These are phyloP conservation scores for Ophiocordyceps camponoti-rufipedis DNA, from an alignment of 2,329 filamentous ascomycete genomes.

Conservation along the genomic window DNA sequence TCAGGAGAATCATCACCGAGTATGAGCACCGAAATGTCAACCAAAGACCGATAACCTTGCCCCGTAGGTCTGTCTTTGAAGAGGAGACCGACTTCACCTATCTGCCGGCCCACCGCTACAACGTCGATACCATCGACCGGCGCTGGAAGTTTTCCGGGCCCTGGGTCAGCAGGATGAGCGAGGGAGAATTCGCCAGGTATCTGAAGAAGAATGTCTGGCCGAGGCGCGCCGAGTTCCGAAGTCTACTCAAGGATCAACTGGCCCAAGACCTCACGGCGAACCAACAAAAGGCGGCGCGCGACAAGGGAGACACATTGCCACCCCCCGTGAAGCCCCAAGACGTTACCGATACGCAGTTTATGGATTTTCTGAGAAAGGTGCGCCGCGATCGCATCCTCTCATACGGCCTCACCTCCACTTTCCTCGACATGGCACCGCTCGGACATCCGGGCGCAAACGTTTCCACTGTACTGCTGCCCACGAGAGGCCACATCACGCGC, in stretches of 20 bases:
- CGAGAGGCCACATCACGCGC: slow-evolving; percentile 4
- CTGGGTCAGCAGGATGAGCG: slow-evolving; percentile 44
- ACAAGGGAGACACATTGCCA: slow-evolving; percentile 15
- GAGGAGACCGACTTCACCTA: slow-evolving; percentile 35
- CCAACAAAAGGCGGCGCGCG: slow-evolving; percentile 18
- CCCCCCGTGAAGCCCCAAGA: slow-evolving; percentile 11
- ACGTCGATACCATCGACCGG: slow-evolving; percentile 14
- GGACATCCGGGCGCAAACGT: slow-evolving; percentile 7
- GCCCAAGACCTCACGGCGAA: slow-evolving; percentile 25
- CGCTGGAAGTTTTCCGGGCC: slow-evolving; percentile 52
- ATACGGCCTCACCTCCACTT: slow-evolving; percentile 36
- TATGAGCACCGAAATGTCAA: not conserved
- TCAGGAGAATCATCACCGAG: slow-evolving; percentile 7
- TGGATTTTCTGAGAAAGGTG: slow-evolving; percentile 31
- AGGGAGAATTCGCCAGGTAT: slow-evolving; percentile 40
- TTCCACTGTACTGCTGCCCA: not conserved
- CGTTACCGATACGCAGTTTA: slow-evolving; percentile 32
- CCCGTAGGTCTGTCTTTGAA: not conserved
- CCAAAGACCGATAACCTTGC: not conserved
- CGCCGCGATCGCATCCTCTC: slow-evolving; percentile 31
- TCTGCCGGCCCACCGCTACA: slow-evolving; percentile 14
- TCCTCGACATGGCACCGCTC: slow-evolving; percentile 43
- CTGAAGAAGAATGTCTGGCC: slow-evolving; percentile 33
- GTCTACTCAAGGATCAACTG: slow-evolving; percentile 29
- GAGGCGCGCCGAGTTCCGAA: slow-evolving; percentile 34